Evolutionary conservation across 768 basidiomycete species (phyloP).

Genomic region (Panus rudis): DNA sequence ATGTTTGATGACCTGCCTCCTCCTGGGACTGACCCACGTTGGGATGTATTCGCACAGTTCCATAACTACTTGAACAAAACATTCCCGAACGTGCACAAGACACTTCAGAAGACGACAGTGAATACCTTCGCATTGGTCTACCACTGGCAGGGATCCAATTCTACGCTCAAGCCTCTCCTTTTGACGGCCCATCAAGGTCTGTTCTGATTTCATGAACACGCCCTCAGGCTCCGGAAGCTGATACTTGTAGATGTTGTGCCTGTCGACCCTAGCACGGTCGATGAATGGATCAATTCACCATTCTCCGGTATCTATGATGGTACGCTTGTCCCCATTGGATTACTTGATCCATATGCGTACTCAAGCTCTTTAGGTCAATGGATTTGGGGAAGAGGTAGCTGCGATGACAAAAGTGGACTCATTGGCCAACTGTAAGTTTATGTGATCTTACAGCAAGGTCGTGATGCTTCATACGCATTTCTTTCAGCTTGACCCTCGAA

Average conservation of each 20-base stretch:
- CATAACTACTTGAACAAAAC: conserved; percentile 30
- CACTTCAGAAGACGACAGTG: conserved; percentile 44
- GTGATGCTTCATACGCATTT: not conserved
- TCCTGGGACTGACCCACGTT: conserved; percentile 24
- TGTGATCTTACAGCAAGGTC: no score
- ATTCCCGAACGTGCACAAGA: conserved; percentile 38
- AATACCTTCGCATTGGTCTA: conserved; percentile 56
- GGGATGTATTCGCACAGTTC: conserved; percentile 28
- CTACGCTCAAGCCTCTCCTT: conserved; percentile 44
- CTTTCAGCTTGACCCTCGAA: conserved; percentile 34
- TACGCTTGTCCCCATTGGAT: not conserved
- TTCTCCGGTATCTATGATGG: conserved; percentile 41
- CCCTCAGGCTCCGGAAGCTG: not conserved
- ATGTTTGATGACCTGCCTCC: conserved; percentile 23
- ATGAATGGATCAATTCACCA: conserved; percentile 42
- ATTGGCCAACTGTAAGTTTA: conserved; percentile 24
- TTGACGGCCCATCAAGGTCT: conserved; percentile 49
- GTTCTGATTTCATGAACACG: not conserved
- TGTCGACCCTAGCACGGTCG: conserved; percentile 33
- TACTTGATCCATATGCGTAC: not conserved
- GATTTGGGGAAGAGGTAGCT: conserved; percentile 30
- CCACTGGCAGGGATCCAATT: conserved; percentile 49
- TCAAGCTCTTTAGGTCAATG: conserved; percentile 13
- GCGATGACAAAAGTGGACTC: conserved; percentile 29
- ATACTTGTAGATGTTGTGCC: conserved; percentile 39